phyloP scores from a whole-genome alignment of 805 yeast genomes.

The Teunomyces tritomae region DNA sequence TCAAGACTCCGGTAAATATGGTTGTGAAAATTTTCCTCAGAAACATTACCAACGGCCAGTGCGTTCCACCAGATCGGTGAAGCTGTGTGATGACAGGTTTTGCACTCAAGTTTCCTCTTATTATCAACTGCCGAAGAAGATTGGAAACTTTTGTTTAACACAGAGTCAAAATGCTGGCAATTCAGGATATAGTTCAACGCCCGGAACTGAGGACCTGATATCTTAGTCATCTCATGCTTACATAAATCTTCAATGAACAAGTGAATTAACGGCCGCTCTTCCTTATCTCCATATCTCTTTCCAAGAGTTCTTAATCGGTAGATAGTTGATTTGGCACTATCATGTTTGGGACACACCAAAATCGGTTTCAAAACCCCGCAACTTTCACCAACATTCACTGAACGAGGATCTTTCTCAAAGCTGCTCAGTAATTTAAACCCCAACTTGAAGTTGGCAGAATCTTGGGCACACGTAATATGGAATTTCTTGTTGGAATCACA shows the following conservation, averaged over 20 bases:
- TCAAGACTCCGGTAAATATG: not conserved
- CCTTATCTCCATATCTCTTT: conserved; percentile 24
- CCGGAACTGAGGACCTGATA: conserved; percentile 32
- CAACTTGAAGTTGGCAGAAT: conserved; percentile 39
- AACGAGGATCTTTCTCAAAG: conserved; percentile 9
- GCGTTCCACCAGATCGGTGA: conserved; percentile 41
- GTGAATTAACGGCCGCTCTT: conserved; percentile 38
- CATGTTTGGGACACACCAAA: conserved; percentile 44
- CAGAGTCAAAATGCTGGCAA: conserved; percentile 13
- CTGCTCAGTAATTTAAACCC: conserved; percentile 49
- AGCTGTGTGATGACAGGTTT: conserved; percentile 19
- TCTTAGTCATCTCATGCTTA: conserved; percentile 10
- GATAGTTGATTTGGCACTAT: conserved; percentile 15
- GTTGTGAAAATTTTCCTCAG: not conserved
- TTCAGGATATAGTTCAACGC: conserved; percentile 28
- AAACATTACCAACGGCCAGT: not conserved
- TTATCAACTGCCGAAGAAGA: not conserved
- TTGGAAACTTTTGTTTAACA: not conserved
- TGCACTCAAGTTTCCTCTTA: conserved; percentile 14
- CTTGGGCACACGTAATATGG: conserved; percentile 63
- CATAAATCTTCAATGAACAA: conserved; percentile 38
- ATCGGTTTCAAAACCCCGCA: conserved; percentile 45
- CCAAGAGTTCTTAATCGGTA: conserved; percentile 28
- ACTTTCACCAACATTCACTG: conserved; percentile 20
- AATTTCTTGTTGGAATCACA: conserved; percentile 33